These are phyloP conservation scores for Colletotrichum limetticola DNA, from an alignment of 2,329 filamentous ascomycete genomes.

Conservation along the genomic window DNA sequence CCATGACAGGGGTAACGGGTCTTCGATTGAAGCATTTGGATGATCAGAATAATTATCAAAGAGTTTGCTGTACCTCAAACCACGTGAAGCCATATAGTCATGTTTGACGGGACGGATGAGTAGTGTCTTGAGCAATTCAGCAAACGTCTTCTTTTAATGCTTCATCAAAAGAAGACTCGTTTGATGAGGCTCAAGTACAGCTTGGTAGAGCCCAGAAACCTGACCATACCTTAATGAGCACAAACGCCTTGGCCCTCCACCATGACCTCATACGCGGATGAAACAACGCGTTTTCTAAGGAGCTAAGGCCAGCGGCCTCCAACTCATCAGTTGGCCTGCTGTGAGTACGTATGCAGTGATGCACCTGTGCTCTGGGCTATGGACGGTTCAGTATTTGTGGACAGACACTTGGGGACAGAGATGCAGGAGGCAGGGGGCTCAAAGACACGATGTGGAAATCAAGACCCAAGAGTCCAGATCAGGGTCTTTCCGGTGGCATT, in stretches of 20 bases:
- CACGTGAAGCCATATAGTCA: neutral
- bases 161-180: neutral
- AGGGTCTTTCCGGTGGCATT: neutral
- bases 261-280: constrained; percentile 35
- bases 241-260: constrained; percentile 24
- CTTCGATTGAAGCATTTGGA: neutral
- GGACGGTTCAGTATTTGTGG: neutral
- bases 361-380: neutral
- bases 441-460: neutral
- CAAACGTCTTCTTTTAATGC: neutral
- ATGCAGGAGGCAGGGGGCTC: neutral
- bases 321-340: neutral
- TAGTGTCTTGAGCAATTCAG: neutral
- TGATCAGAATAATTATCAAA: neutral
- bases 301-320: constrained; percentile 15
- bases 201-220: neutral
- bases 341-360: too few relatives aligned
- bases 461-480: neutral
- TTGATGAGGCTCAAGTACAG: constrained; percentile 23
- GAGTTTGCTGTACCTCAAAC: neutral
- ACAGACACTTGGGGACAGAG: neutral
- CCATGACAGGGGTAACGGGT: neutral
- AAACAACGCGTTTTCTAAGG: constrained; percentile 20
- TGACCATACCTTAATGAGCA: constrained; percentile 1
- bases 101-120: neutral